Evolutionary conservation across 768 basidiomycete genomes (phyloP).

Genomic region (Psilocybe azurescens): DNA sequence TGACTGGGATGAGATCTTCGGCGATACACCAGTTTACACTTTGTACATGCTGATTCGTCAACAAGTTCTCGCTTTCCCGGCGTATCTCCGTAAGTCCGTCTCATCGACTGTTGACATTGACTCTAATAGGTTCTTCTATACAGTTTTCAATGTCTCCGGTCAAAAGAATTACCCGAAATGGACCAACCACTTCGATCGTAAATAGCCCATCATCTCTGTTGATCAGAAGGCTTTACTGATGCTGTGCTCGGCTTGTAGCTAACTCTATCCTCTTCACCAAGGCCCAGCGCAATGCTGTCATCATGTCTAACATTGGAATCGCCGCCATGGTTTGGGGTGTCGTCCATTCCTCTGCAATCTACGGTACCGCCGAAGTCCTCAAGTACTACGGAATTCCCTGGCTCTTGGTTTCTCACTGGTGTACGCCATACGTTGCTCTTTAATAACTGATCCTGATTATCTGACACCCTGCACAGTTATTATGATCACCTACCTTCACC

Average conservation of each 20-base stretch:
- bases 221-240: neutral
- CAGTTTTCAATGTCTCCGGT: constrained; percentile 68
- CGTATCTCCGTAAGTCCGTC: constrained; percentile 56
- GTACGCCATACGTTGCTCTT: constrained; percentile 27
- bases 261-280: constrained; percentile 61
- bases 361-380: constrained; percentile 44
- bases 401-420: constrained; percentile 62
- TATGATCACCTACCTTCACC: constrained; percentile 68
- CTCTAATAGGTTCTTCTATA: constrained; percentile 15
- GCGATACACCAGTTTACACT: constrained; percentile 67
- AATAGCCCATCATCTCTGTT: constrained; percentile 27
- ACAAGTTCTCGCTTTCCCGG: constrained; percentile 64
- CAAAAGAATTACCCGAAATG: constrained; percentile 62
- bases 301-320: constrained; percentile 65
- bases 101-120: constrained; percentile 15
- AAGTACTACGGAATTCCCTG: constrained; percentile 60
- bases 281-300: constrained; percentile 54
- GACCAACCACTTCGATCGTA: constrained; percentile 73
- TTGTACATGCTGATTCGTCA: constrained; percentile 59
- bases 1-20: constrained; percentile 60
- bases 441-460: neutral
- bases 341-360: constrained; percentile 37
- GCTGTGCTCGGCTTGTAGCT: constrained; percentile 36
- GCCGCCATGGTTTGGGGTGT: constrained; percentile 49
- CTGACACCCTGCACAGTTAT: constrained; percentile 36